phyloP scores from a whole-genome alignment of 164 flowering plant species.

The Dillenia suffruticosa region DNA sequence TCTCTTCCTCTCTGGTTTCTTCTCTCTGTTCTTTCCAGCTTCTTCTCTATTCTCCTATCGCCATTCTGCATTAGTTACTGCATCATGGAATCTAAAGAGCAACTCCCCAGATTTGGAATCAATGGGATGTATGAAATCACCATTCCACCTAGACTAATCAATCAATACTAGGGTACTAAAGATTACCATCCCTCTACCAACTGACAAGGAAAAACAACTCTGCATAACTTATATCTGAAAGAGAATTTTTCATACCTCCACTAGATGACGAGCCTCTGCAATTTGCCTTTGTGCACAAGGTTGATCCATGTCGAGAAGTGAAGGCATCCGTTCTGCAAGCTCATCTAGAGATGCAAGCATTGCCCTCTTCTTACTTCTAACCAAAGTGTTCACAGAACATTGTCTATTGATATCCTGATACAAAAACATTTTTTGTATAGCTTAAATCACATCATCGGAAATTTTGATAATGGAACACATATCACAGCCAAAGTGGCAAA shows the following conservation, averaged over 20 bases:
- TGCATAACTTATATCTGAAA: too few species aligned
- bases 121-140: too few species aligned
- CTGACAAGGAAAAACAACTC: too few species aligned
- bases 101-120: too few species aligned
- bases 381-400: conserved; percentile 52
- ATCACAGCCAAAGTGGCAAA: conserved; percentile 1
- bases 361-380: conserved; percentile 68
- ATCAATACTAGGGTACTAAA: too few species aligned
- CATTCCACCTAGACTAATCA: too few species aligned
- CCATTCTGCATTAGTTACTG: too few species aligned
- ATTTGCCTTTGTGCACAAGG: conserved; percentile 91
- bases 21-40: too few species aligned
- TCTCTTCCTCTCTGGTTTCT: too few species aligned
- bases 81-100: too few species aligned
- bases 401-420: conserved; percentile 72
- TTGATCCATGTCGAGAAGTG: conserved; percentile 94
- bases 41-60: too few species aligned
- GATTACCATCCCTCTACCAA: too few species aligned
- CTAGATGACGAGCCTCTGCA: conserved; percentile 60
- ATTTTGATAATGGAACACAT: not conserved
- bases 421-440: not conserved
- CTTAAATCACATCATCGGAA: not conserved
- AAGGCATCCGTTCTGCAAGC: conserved; percentile 82
- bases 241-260: conserved; percentile 47
- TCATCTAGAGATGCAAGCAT: conserved; percentile 78